phyloP scores from a whole-genome alignment of 257 asterid species.

The Nicotiana otophora region DNA sequence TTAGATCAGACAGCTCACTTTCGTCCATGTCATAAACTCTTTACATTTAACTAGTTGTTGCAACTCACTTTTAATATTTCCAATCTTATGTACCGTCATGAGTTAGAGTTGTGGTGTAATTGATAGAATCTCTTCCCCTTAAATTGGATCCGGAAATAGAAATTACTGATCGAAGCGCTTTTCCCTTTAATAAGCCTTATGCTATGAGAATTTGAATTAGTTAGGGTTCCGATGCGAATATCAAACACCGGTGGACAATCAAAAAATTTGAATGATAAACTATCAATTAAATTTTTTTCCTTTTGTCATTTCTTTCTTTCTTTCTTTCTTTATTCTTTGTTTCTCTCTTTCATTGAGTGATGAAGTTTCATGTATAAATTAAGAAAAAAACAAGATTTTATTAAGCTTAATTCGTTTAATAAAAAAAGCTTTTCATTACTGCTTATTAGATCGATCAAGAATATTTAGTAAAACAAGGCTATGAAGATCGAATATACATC shows the following conservation, averaged over 20 bases:
- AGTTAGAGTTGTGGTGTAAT: too few relatives aligned
- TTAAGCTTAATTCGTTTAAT: background rate
- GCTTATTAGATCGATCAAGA: background rate
- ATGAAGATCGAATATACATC: background rate
- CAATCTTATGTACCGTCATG: background rate
- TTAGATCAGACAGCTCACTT: conserved; percentile 35
- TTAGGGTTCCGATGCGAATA: too few relatives aligned
- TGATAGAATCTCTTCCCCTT: too few relatives aligned
- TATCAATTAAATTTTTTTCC: too few relatives aligned
- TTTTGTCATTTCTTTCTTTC: background rate
- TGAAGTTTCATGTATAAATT: background rate
- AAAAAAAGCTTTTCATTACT: background rate
- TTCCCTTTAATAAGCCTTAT: rapidly evolving
- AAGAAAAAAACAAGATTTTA: too few relatives aligned
- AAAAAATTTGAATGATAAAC: too few relatives aligned
- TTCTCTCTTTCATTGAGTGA: background rate
- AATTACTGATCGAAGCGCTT: too few relatives aligned
- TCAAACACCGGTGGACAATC: too few relatives aligned
- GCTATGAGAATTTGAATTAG: too few relatives aligned
- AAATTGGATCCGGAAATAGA: too few relatives aligned
- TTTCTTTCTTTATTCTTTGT: background rate
- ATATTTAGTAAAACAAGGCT: background rate
- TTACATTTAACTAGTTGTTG: background rate
- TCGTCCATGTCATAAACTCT: conserved; percentile 24
- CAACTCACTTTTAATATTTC: background rate